Percentiles rank a stretch among this genome's conserved stretches.
These are phyloP conservation scores for Euclidium syriacum DNA, from an alignment of 345 rosid genomes.

Conservation along the genomic window DNA sequence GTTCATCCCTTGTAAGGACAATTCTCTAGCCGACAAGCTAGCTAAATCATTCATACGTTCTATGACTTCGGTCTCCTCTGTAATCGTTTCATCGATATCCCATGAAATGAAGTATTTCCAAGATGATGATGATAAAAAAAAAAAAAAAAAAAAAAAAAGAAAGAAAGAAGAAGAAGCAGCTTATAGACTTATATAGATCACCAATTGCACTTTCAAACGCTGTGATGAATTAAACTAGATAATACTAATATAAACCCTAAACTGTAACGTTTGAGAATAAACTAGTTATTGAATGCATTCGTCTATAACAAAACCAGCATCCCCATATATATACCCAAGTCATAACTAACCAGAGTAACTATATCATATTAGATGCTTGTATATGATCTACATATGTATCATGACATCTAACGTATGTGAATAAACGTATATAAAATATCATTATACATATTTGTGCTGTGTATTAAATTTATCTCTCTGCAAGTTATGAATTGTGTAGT, in stretches of 20 bases:
- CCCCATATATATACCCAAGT: too few relatives aligned
- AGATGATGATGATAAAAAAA: too few relatives aligned
- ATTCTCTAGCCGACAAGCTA: too few relatives aligned
- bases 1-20: too few relatives aligned
- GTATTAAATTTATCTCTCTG: conserved; percentile 12
- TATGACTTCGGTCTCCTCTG: too few relatives aligned
- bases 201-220: not conserved
- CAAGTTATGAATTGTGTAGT: not conserved
- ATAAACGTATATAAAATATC: not conserved
- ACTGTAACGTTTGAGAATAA: not conserved
- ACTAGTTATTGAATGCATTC: not conserved
- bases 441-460: too few relatives aligned
- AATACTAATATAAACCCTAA: not conserved
- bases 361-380: not conserved
- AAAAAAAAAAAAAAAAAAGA: too few relatives aligned
- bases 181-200: too few relatives aligned
- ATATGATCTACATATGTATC: not conserved
- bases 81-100: too few relatives aligned
- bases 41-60: too few relatives aligned
- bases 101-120: too few relatives aligned
- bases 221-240: not conserved
- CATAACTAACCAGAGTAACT: not conserved
- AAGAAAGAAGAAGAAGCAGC: too few relatives aligned
- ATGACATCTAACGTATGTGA: not conserved
- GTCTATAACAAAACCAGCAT: not conserved